A percentile compares a stretch with the other conserved stretches of the same genome.
These are phyloP conservation scores for Trichoderma reesei DNA, from an alignment of 495 filamentous ascomycete species.

Conservation along the genomic window DNA sequence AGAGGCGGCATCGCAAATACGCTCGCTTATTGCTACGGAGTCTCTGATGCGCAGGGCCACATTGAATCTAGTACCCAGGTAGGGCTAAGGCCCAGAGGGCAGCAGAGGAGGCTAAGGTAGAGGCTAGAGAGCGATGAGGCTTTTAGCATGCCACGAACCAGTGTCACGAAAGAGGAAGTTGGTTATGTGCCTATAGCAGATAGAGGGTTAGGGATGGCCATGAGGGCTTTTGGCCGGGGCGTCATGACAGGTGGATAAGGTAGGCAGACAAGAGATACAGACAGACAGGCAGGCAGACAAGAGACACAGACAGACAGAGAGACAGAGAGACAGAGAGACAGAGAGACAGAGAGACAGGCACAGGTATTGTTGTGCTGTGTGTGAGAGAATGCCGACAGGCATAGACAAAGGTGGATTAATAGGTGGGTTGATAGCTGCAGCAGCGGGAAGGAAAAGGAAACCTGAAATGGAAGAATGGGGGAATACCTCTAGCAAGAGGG, in stretches of 20 bases:
- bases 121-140: neutral
- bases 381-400: too few relatives aligned
- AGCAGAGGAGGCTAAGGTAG: neutral
- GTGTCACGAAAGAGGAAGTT: constrained; percentile 4
- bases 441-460: too few relatives aligned
- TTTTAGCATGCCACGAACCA: constrained; percentile 3
- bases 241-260: too few relatives aligned
- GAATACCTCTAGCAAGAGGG: neutral
- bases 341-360: too few relatives aligned
- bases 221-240: neutral
- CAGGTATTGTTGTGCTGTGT: too few relatives aligned
- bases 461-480: neutral
- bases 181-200: too few relatives aligned
- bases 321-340: too few relatives aligned
- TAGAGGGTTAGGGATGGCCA: neutral
- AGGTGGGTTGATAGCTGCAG: too few relatives aligned
- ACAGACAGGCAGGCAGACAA: too few relatives aligned
- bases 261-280: neutral
- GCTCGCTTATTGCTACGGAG: neutral
- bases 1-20: constrained; percentile 2
- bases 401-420: neutral
- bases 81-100: neutral
- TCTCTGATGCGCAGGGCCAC: too few relatives aligned
- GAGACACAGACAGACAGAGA: neutral
- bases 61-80: neutral